Conservation (phyloP, 305 asterid genomes). For the Fraxinus platypoda region DNA sequence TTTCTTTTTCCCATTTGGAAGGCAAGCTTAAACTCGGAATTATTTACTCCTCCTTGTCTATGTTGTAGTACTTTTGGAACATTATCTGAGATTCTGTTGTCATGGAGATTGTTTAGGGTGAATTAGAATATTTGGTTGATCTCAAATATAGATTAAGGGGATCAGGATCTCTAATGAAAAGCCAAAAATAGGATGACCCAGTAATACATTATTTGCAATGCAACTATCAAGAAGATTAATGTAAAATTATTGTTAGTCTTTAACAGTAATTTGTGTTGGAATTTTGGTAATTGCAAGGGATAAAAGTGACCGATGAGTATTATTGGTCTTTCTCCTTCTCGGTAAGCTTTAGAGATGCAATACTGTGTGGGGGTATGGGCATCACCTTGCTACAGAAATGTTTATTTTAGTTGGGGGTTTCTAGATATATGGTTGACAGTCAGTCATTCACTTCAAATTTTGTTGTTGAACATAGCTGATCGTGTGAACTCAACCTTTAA, state of each 20-base stretch:
- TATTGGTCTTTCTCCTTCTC: background rate
- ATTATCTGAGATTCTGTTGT: background rate
- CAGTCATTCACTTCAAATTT: background rate
- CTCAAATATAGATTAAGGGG: background rate
- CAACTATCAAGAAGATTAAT: background rate
- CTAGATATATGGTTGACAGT: background rate
- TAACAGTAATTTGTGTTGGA: background rate
- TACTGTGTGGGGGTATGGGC: background rate
- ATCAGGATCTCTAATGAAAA: background rate
- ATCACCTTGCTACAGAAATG: background rate
- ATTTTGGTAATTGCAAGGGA: background rate
- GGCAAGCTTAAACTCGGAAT: background rate
- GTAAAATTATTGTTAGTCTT: background rate
- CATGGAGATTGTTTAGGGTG: background rate
- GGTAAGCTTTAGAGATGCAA: background rate
- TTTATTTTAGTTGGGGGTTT: background rate
- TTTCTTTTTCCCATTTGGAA: too few relatives aligned
- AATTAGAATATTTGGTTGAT: background rate
- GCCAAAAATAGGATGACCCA: background rate
- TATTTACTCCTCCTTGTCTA: background rate
- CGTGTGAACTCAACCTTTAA: background rate
- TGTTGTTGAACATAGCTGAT: background rate
- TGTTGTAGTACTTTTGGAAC: background rate
- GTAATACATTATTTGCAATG: background rate
- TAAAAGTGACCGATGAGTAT: background rate